Conservation (phyloP, 1,284 basidiomycete genomes). For the Ceratobasidium sp. region DNA sequence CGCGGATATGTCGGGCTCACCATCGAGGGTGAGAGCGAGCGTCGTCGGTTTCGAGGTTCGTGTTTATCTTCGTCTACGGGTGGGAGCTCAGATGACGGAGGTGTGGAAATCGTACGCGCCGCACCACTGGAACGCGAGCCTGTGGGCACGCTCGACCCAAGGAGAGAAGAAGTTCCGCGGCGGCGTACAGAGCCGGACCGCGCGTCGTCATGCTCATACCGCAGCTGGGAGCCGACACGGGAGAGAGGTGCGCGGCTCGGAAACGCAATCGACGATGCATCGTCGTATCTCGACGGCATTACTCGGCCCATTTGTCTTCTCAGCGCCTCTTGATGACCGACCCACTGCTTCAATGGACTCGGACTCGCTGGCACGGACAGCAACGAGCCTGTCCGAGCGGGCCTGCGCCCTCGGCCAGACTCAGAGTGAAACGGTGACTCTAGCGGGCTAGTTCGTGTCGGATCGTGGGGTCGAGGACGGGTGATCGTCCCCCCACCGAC, state of each 20-base stretch:
- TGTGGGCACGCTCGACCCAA: background rate
- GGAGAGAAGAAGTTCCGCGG: slow-evolving; percentile 43
- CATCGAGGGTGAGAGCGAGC: slow-evolving; percentile 40
- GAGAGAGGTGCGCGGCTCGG: slow-evolving; percentile 20
- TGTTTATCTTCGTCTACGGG: slow-evolving; percentile 38
- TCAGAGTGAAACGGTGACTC: slow-evolving; percentile 44
- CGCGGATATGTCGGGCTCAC: slow-evolving; percentile 36
- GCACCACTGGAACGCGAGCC: slow-evolving; percentile 41
- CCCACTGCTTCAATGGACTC: slow-evolving; percentile 33
- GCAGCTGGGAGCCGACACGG: slow-evolving; percentile 1
- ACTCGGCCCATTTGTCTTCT: slow-evolving; percentile 13
- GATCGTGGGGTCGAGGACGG: slow-evolving; percentile 75
- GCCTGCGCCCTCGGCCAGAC: slow-evolving; percentile 15
- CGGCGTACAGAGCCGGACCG: background rate
- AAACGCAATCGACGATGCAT: background rate
- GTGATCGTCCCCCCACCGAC: slow-evolving; percentile 79
- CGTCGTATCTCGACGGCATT: slow-evolving; percentile 10
- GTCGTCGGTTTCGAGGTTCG: slow-evolving; percentile 31
- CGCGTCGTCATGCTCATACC: background rate
- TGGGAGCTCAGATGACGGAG: slow-evolving; percentile 43
- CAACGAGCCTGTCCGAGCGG: background rate
- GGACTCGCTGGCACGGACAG: background rate
- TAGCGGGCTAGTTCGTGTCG: slow-evolving; percentile 64
- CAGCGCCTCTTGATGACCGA: slow-evolving; percentile 21
- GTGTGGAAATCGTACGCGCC: slow-evolving; percentile 44